These are phyloP conservation scores for Pulveroboletus ravenelii DNA, from an alignment of 768 basidiomycete species.

Conservation along the genomic window DNA sequence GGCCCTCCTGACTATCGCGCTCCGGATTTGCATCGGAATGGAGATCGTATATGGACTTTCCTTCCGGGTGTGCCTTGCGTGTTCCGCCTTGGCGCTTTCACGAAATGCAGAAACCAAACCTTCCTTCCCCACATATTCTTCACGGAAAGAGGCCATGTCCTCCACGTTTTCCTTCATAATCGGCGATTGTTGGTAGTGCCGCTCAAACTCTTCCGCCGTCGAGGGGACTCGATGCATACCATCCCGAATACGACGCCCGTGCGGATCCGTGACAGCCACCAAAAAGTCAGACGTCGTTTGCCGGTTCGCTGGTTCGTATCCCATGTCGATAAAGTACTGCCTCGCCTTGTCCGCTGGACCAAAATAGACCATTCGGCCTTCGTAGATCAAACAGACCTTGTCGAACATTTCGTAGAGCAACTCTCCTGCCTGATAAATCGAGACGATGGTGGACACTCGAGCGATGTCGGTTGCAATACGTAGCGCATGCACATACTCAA, in stretches of 20 bases:
- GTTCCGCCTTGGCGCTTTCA: conserved; percentile 49
- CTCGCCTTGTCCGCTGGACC: conserved; percentile 51
- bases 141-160: conserved; percentile 46
- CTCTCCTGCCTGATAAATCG: conserved; percentile 84
- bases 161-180: conserved; percentile 38
- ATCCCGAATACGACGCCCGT: conserved; percentile 48
- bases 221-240: conserved; percentile 28
- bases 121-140: conserved; percentile 42
- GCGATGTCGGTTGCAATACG: conserved; percentile 60
- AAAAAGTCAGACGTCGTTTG: conserved; percentile 65
- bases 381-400: conserved; percentile 63
- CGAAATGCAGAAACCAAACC: conserved; percentile 42
- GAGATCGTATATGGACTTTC: conserved; percentile 48
- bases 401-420: conserved; percentile 61
- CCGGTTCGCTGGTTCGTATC: conserved; percentile 48
- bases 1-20: conserved; percentile 44
- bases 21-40: conserved; percentile 42
- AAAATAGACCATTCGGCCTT: conserved; percentile 56
- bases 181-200: conserved; percentile 40
- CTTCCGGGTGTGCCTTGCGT: conserved; percentile 42
- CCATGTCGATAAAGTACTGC: conserved; percentile 56
- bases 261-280: conserved; percentile 57
- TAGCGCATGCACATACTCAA: conserved; percentile 68
- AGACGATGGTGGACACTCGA: conserved; percentile 60
- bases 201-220: conserved; percentile 56